Conservation (phyloP, 192 early-diverging fungal species). For the Coemansia sp. region DNA sequence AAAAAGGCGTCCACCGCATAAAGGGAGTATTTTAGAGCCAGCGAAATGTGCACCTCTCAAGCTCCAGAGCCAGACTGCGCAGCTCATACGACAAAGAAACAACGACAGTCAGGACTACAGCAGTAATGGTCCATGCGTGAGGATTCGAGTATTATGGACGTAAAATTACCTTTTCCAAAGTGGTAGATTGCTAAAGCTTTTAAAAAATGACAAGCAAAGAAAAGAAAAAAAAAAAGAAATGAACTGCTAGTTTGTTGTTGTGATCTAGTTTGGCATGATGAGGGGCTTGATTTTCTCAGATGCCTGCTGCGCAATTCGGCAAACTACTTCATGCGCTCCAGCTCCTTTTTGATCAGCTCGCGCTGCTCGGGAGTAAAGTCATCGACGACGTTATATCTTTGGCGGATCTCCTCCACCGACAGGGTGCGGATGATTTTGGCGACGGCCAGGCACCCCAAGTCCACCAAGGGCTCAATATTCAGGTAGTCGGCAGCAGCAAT, state of each 20-base stretch:
- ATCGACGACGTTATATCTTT: slow-evolving; percentile 88
- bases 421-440: slow-evolving; percentile 94
- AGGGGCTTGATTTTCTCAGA: not conserved
- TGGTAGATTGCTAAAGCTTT: no score
- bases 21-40: not conserved
- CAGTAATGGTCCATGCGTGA: no score
- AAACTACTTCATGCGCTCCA: slow-evolving; percentile 52
- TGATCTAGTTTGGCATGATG: not conserved
- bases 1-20: not conserved
- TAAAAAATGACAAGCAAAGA: not conserved
- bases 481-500: slow-evolving; percentile 81
- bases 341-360: slow-evolving; percentile 71
- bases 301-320: not conserved
- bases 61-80: not conserved
- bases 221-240: not conserved
- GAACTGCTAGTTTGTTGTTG: no score
- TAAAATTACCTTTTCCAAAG: no score
- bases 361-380: slow-evolving; percentile 95
- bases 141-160: no score
- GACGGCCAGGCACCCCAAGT: slow-evolving; percentile 90
- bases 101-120: no score
- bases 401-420: slow-evolving; percentile 81
- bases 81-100: not conserved
- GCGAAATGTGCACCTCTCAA: not conserved
- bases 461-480: slow-evolving; percentile 88